Percentiles rank a stretch among this genome's conserved stretches.
phyloP scores from a whole-genome alignment of 768 basidiomycete species.

The Butyriboletus loyo region DNA sequence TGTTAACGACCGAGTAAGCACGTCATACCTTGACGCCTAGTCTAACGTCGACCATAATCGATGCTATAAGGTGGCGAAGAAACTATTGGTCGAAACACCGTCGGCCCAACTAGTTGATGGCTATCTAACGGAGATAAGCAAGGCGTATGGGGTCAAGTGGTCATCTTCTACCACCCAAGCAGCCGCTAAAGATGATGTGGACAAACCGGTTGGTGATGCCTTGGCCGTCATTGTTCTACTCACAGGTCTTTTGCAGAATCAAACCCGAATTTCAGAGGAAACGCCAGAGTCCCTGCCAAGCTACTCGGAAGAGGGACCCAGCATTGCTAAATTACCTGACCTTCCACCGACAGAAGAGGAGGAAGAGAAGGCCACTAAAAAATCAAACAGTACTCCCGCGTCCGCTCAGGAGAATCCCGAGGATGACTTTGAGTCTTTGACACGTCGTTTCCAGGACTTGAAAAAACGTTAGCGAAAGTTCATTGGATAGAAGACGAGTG shows the following conservation, averaged over 20 bases:
- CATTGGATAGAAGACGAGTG: background rate
- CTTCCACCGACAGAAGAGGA: conserved; percentile 51
- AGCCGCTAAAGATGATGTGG: conserved; percentile 33
- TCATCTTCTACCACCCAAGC: conserved; percentile 33
- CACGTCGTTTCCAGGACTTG: conserved; percentile 79
- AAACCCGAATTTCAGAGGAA: conserved; percentile 1
- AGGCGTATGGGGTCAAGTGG: conserved; percentile 80
- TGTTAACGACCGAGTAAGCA: conserved; percentile 79
- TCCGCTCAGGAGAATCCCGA: conserved; percentile 32
- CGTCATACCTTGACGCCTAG: background rate
- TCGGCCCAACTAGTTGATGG: conserved; percentile 74
- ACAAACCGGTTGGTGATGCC: conserved; percentile 37
- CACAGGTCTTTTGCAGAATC: conserved; percentile 9
- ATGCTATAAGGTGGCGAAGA: conserved; percentile 62
- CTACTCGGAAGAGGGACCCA: conserved; percentile 24
- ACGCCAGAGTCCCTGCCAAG: conserved; percentile 22
- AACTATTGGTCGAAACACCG: conserved; percentile 69
- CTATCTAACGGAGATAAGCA: conserved; percentile 87
- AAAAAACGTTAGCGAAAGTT: conserved; percentile 62
- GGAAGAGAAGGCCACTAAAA: conserved; percentile 28
- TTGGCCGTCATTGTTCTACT: background rate
- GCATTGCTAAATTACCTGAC: conserved; percentile 44
- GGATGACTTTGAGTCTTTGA: conserved; percentile 74
- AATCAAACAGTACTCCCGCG: background rate
- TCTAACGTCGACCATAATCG: conserved; percentile 1